Conservation (phyloP, 1,284 basidiomycete genomes). For the Lignosus rhinocerotis region DNA sequence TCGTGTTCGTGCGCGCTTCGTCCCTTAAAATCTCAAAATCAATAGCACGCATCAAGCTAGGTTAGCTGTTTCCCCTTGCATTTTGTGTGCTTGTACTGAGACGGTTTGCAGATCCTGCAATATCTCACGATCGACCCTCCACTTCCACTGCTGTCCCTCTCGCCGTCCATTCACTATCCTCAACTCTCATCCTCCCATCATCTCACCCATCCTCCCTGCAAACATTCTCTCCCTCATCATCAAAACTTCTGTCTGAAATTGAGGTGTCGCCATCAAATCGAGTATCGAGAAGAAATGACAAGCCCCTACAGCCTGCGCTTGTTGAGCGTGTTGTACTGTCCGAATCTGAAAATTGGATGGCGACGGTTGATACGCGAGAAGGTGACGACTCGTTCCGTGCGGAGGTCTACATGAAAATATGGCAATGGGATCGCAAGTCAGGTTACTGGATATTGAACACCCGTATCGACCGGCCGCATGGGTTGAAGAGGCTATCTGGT, state of each 20-base stretch:
- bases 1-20: slow-evolving; percentile 76
- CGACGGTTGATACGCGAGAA: slow-evolving; percentile 82
- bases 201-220: slow-evolving; percentile 96
- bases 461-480: slow-evolving; percentile 89
- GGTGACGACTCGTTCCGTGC: slow-evolving; percentile 62
- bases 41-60: slow-evolving; percentile 79
- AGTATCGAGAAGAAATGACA: slow-evolving; percentile 83
- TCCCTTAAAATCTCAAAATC: slow-evolving; percentile 74
- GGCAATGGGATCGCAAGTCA: slow-evolving; percentile 76
- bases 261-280: slow-evolving; percentile 95
- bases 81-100: neutral
- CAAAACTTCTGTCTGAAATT: slow-evolving; percentile 80
- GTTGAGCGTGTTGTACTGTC: slow-evolving; percentile 77
- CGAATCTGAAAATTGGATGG: slow-evolving; percentile 85
- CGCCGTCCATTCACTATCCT: slow-evolving; percentile 69
- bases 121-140: slow-evolving; percentile 41
- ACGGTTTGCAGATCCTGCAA: slow-evolving; percentile 43
- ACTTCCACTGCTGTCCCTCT: slow-evolving; percentile 56
- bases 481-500: slow-evolving; percentile 61
- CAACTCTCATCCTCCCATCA: slow-evolving; percentile 85
- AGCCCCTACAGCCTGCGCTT: slow-evolving; percentile 73
- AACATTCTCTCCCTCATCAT: slow-evolving; percentile 78
- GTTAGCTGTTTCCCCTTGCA: slow-evolving; percentile 44
- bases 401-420: slow-evolving; percentile 88
- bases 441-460: slow-evolving; percentile 80